Evolutionary conservation across 768 basidiomycete species (phyloP).

Genomic region (Leccinum imitatum): DNA sequence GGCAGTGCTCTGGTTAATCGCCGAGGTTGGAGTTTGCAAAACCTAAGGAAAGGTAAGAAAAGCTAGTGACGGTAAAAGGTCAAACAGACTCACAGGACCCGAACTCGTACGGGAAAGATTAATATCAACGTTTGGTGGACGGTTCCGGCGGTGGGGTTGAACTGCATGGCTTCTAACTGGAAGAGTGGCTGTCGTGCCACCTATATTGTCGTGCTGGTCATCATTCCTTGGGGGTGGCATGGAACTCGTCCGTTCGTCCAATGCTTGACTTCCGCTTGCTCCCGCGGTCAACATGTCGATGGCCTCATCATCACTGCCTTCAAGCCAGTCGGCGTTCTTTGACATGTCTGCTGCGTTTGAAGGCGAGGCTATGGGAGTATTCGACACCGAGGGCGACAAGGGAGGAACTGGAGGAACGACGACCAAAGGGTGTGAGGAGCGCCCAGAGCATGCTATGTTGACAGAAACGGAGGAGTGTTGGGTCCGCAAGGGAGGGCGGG

Average conservation of each 20-base stretch:
- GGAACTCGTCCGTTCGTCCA: slow-evolving; percentile 81
- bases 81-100: slow-evolving; percentile 36
- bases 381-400: slow-evolving; percentile 40
- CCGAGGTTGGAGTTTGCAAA: slow-evolving; percentile 46
- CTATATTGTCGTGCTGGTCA: slow-evolving; percentile 18
- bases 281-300: slow-evolving; percentile 81
- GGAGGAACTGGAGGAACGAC: slow-evolving; percentile 40
- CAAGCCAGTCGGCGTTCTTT: slow-evolving; percentile 68
- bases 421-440: slow-evolving; percentile 60
- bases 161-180: slow-evolving; percentile 31
- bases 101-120: slow-evolving; percentile 39
- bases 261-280: slow-evolving; percentile 73
- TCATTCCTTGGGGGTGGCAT: slow-evolving; percentile 34
- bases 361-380: slow-evolving; percentile 30
- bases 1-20: slow-evolving; percentile 23
- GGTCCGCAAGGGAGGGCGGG: slow-evolving; percentile 35
- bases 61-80: slow-evolving; percentile 63
- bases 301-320: slow-evolving; percentile 83
- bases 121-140: slow-evolving; percentile 72
- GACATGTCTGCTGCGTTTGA: slow-evolving; percentile 41
- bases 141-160: slow-evolving; percentile 43
- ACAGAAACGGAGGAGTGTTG: slow-evolving; percentile 45
- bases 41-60: slow-evolving; percentile 67
- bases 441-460: slow-evolving; percentile 44
- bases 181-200: slow-evolving; percentile 22